These are phyloP conservation scores for Candida nitratophila DNA, from an alignment of 805 yeast genomes.

Conservation along the genomic window DNA sequence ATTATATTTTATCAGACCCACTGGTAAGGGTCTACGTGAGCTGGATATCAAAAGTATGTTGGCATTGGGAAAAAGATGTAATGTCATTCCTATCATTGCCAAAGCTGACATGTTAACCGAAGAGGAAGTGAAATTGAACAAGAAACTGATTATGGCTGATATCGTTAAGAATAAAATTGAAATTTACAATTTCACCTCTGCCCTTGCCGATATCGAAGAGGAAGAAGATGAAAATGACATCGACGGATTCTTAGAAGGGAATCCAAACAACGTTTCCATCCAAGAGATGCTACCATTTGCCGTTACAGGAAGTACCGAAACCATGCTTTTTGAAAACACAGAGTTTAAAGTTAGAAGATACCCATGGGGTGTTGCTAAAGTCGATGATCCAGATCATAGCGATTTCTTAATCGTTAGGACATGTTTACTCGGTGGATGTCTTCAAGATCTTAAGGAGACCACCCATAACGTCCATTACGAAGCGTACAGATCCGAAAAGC, in stretches of 20 bases:
- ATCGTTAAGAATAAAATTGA: conserved; percentile 14
- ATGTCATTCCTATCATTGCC: conserved; percentile 75
- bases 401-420: conserved; percentile 74
- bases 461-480: conserved; percentile 76
- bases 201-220: conserved; percentile 23
- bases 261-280: conserved; percentile 2
- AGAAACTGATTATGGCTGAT: conserved; percentile 39
- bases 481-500: conserved; percentile 53
- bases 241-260: not conserved
- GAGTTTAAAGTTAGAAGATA: conserved; percentile 70
- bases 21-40: conserved; percentile 55
- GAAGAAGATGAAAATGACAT: conserved; percentile 12
- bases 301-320: conserved; percentile 78
- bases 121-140: conserved; percentile 40
- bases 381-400: conserved; percentile 74
- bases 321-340: conserved; percentile 61
- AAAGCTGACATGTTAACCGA: conserved; percentile 69
- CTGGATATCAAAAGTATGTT: conserved; percentile 68
- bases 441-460: conserved; percentile 70
- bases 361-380: conserved; percentile 82
- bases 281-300: conserved; percentile 67
- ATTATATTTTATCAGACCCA: conserved; percentile 72
- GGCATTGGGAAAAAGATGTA: conserved; percentile 60
- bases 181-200: conserved; percentile 24
- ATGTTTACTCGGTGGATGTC: conserved; percentile 67